Percentiles rank a stretch among this genome's conserved stretches.
Evolutionary conservation across 2,329 filamentous ascomycete genomes (phyloP).

Genomic region (Nectriaceae sp.): DNA sequence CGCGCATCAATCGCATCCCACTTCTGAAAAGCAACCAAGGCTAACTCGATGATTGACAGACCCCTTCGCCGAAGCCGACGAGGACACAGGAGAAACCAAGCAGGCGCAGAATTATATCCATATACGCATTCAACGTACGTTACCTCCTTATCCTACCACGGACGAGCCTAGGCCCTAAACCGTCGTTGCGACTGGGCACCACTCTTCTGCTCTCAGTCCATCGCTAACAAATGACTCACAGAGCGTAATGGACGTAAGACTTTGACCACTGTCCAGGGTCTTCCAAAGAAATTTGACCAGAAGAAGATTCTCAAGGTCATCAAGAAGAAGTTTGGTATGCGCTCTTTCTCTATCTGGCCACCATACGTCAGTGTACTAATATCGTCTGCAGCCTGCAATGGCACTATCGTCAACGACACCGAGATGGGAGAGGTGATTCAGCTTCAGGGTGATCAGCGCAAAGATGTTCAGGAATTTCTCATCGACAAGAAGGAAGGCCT

Average conservation of each 20-base stretch:
- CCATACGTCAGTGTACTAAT: conserved; percentile 11
- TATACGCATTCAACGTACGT: conserved; percentile 98
- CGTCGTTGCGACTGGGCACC: conserved; percentile 5
- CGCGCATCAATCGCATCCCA: conserved; percentile 7
- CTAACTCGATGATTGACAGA: conserved; percentile 55
- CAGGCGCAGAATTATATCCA: conserved; percentile 98
- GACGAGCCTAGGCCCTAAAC: conserved; percentile 3
- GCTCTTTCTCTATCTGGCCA: no score
- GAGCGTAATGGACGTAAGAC: conserved; percentile 99
- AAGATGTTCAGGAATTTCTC: conserved; percentile 97
- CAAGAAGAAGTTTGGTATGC: conserved; percentile 96
- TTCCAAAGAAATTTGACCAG: conserved; percentile 98
- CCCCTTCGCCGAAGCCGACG: conserved; percentile 99
- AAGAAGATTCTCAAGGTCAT: conserved; percentile 99
- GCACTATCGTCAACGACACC: conserved; percentile 93
- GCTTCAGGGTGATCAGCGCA: conserved; percentile 98
- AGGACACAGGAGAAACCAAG: conserved; percentile 94
- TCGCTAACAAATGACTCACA: conserved; percentile 51
- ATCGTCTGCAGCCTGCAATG: conserved; percentile 82
- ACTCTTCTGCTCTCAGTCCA: not conserved
- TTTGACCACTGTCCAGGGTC: conserved; percentile 98
- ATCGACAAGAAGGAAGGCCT: conserved; percentile 93
- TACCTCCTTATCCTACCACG: conserved; percentile 6
- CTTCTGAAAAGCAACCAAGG: not conserved
- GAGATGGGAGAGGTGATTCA: conserved; percentile 99